Evolutionary conservation across 306 rosid genomes (phyloP).

Genomic region (Benincasa hispida): DNA sequence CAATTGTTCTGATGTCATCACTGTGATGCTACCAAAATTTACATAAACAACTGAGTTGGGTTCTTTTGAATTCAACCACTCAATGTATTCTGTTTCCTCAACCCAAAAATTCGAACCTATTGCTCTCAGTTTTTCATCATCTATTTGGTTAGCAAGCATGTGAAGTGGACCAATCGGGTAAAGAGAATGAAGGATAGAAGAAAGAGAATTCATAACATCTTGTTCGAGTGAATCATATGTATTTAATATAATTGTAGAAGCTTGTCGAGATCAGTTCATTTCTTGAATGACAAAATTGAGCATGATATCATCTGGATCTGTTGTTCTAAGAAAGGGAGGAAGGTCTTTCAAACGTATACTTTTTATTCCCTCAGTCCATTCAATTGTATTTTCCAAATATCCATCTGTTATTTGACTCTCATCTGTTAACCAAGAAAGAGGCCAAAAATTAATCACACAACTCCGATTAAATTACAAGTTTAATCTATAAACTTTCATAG

Average conservation of each 20-base stretch:
- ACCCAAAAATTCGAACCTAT: constrained; percentile 29
- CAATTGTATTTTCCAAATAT: background rate
- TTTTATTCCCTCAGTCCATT: constrained; percentile 37
- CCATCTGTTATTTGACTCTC: no score
- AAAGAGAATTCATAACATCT: background rate
- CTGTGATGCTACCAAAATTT: background rate
- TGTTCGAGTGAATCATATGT: constrained; percentile 1
- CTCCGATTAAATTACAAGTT: background rate
- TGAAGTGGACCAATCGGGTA: background rate
- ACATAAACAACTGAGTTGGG: background rate
- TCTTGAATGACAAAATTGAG: background rate
- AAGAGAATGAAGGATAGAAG: background rate
- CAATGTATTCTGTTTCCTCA: constrained; percentile 24
- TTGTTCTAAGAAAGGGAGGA: constrained; percentile 32
- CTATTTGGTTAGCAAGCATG: background rate
- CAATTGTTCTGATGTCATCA: constrained; percentile 20
- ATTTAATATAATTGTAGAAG: constrained; percentile 3
- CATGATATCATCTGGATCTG: constrained; percentile 10
- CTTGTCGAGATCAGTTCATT: background rate
- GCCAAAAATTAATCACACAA: no score
- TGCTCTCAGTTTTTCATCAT: background rate
- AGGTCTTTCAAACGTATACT: constrained; percentile 28
- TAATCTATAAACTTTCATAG: no score
- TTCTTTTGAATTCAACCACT: constrained; percentile 30
- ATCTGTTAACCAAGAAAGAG: no score